Evolutionary conservation across 164 flowering plant genomes (phyloP).

Genomic region (Amborella trichopoda): DNA sequence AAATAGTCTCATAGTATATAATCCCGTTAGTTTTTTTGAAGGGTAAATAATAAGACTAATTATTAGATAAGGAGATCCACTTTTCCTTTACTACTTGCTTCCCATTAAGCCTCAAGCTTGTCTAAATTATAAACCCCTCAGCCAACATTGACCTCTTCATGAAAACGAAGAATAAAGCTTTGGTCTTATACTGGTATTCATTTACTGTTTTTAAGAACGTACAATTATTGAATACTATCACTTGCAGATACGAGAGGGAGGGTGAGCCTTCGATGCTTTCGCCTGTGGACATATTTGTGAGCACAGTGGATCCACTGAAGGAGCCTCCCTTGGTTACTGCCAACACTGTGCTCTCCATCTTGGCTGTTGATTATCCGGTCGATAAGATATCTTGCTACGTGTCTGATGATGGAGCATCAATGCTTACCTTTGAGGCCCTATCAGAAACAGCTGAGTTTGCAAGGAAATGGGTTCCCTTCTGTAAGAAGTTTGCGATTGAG

Average conservation of each 20-base stretch:
- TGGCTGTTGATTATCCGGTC: slow-evolving; percentile 92
- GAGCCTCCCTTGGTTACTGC: slow-evolving; percentile 95
- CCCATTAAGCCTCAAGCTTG: too few relatives aligned
- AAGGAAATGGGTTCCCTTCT: slow-evolving; percentile 94
- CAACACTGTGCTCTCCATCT: slow-evolving; percentile 76
- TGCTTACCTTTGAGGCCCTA: slow-evolving; percentile 84
- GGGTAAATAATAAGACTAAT: too few relatives aligned
- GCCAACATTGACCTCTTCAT: too few relatives aligned
- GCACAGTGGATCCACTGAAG: slow-evolving; percentile 94
- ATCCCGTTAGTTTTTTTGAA: too few relatives aligned
- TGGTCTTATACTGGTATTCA: too few relatives aligned
- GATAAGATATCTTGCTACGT: slow-evolving; percentile 93
- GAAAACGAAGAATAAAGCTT: too few relatives aligned
- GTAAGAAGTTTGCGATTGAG: slow-evolving; percentile 78
- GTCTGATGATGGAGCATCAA: slow-evolving; percentile 96
- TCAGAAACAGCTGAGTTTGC: slow-evolving; percentile 95
- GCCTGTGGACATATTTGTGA: slow-evolving; percentile 82
- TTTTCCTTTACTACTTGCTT: too few relatives aligned
- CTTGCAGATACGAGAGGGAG: slow-evolving; percentile 78
- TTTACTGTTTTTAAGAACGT: too few relatives aligned
- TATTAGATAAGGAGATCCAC: too few relatives aligned
- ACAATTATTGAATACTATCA: too few relatives aligned
- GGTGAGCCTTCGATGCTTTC: slow-evolving; percentile 81
- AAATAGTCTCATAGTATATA: too few relatives aligned
- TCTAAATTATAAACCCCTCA: too few relatives aligned